Conservation (phyloP, 768 basidiomycete species). For the Suillus sp. region DNA sequence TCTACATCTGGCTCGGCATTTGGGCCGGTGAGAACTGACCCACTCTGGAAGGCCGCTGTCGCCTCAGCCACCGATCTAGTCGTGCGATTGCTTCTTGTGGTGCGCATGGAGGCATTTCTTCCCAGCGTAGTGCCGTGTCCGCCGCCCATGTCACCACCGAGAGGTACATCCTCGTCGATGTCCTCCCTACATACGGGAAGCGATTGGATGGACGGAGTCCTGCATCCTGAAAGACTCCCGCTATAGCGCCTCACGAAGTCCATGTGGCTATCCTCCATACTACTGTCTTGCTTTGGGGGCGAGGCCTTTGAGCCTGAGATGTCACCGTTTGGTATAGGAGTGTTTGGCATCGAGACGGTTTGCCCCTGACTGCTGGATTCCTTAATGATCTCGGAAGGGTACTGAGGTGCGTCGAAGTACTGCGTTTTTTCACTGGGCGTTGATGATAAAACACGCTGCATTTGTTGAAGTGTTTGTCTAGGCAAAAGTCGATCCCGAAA, state of each 20-base stretch:
- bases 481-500: not conserved
- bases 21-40: conserved; percentile 55
- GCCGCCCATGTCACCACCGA: not conserved
- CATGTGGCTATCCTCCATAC: not conserved
- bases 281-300: not conserved
- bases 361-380: not conserved
- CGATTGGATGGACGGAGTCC: conserved; percentile 25
- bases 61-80: conserved; percentile 12
- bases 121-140: conserved; percentile 6
- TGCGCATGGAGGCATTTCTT: conserved; percentile 29
- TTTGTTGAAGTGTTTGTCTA: not conserved
- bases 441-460: conserved; percentile 9
- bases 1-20: conserved; percentile 44
- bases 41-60: conserved; percentile 48
- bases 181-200: conserved; percentile 22
- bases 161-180: conserved; percentile 10
- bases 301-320: not conserved
- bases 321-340: conserved; percentile 6
- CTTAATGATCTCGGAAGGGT: not conserved
- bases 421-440: conserved; percentile 36
- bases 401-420: conserved; percentile 49
- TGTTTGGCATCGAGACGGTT: not conserved
- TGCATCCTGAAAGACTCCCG: not conserved
- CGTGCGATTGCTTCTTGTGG: conserved; percentile 22
- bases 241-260: not conserved